These are phyloP conservation scores for Neofusicoccum umdonicola DNA, from an alignment of 2,329 filamentous ascomycete species.

Conservation along the genomic window DNA sequence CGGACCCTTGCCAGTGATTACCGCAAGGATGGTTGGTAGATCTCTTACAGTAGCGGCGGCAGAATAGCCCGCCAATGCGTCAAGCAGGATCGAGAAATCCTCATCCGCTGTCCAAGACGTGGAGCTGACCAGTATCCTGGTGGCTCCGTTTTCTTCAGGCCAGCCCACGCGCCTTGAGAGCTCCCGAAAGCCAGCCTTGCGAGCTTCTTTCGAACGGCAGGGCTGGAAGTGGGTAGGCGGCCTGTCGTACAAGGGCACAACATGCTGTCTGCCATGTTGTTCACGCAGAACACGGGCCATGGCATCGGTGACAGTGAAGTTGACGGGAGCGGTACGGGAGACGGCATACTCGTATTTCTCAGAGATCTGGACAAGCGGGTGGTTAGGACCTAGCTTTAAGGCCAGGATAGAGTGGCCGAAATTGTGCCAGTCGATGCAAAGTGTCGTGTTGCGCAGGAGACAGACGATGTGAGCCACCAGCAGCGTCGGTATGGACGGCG, in stretches of 20 bases:
- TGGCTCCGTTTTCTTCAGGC: constrained; percentile 61
- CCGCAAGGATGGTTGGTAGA: constrained; percentile 70
- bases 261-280: constrained; percentile 24
- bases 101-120: constrained; percentile 98
- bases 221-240: constrained; percentile 82
- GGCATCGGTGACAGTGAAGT: constrained; percentile 85
- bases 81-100: constrained; percentile 84
- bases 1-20: constrained; percentile 94
- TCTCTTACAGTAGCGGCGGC: constrained; percentile 45
- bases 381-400: constrained; percentile 59
- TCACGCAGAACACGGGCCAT: constrained; percentile 74
- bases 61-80: constrained; percentile 76
- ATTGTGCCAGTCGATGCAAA: constrained; percentile 98
- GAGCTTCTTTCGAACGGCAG: constrained; percentile 44
- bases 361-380: constrained; percentile 76
- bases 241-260: constrained; percentile 68
- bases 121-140: constrained; percentile 78
- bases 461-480: constrained; percentile 71
- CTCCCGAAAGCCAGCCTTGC: constrained; percentile 34
- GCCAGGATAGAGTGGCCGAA: constrained; percentile 93
- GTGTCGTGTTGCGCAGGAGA: constrained; percentile 71
- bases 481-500: constrained; percentile 89
- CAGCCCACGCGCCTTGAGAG: constrained; percentile 58
- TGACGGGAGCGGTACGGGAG: constrained; percentile 65
- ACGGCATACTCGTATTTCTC: constrained; percentile 74